Conservation (phyloP, 257 asterid species). For the Cruciata laevipes region DNA sequence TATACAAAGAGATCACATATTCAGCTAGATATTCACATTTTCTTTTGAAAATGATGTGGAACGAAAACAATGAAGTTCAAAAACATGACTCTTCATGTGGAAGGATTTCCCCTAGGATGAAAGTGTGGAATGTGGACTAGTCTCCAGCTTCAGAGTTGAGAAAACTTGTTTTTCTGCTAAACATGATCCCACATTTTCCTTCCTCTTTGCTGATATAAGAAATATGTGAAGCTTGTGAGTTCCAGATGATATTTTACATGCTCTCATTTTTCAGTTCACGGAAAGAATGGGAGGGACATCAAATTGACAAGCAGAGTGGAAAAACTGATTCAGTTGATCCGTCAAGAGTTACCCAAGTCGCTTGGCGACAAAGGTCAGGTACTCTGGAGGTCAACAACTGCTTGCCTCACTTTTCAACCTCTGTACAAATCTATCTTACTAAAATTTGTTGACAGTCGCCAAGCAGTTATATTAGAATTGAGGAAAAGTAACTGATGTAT, state of each 20-base stretch:
- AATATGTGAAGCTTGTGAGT: background rate
- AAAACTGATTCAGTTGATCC: slow-evolving; percentile 43
- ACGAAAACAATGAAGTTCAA: no score
- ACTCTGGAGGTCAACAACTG: slow-evolving; percentile 24
- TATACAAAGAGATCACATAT: background rate
- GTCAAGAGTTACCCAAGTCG: slow-evolving; percentile 51
- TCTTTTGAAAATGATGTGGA: background rate
- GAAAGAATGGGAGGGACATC: slow-evolving; percentile 43
- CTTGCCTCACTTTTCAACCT: slow-evolving; percentile 18
- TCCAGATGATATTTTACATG: background rate
- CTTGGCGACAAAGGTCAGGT: slow-evolving; percentile 99
- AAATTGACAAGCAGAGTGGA: slow-evolving; percentile 18
- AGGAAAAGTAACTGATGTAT: slow-evolving; percentile 18
- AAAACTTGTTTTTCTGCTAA: background rate
- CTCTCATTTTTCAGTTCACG: slow-evolving; percentile 27
- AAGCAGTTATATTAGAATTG: background rate
- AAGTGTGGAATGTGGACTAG: no score
- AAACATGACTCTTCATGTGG: background rate
- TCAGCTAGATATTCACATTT: background rate
- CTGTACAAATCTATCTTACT: background rate
- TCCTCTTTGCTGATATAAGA: background rate
- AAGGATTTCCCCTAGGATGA: no score
- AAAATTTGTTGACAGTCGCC: background rate
- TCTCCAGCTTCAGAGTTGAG: background rate
- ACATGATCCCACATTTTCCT: background rate